A percentile compares a stretch with the other conserved stretches of the same genome.
Evolutionary conservation across 2,329 filamentous ascomycete genomes (phyloP).

Genomic region (Blastomyces gilchristii): DNA sequence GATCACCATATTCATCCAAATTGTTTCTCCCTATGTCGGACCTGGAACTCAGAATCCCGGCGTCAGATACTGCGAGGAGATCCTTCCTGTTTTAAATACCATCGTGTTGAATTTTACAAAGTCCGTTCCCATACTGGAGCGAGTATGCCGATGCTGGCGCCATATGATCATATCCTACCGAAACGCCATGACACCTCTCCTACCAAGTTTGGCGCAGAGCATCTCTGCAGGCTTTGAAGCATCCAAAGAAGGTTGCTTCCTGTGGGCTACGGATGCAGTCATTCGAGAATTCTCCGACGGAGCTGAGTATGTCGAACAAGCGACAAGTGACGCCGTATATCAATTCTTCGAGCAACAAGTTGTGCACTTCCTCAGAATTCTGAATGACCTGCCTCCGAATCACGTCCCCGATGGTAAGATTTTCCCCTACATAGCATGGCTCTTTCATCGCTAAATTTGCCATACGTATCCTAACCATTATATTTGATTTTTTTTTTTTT

Average conservation of each 20-base stretch:
- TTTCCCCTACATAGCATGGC: not conserved
- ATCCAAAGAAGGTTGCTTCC: constrained; percentile 87
- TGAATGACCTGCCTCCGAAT: constrained; percentile 69
- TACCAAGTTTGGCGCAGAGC: constrained; percentile 78
- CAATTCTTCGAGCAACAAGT: constrained; percentile 91
- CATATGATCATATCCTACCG: constrained; percentile 96
- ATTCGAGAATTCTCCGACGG: constrained; percentile 91
- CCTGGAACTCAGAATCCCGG: constrained; percentile 70
- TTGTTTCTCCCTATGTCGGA: constrained; percentile 62
- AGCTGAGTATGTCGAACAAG: constrained; percentile 67
- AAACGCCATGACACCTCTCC: constrained; percentile 72
- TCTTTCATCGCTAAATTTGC: constrained; percentile 12
- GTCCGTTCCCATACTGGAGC: constrained; percentile 82
- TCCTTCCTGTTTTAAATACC: constrained; percentile 76
- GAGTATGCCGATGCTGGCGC: constrained; percentile 89
- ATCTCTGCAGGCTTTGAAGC: constrained; percentile 73
- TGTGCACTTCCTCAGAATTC: constrained; percentile 74
- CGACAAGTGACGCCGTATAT: constrained; percentile 81
- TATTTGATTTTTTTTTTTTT: not conserved
- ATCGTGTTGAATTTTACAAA: constrained; percentile 79
- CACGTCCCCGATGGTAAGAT: constrained; percentile 59
- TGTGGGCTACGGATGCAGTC: constrained; percentile 96
- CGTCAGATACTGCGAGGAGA: constrained; percentile 91
- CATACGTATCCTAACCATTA: not conserved
- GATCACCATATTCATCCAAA: constrained; percentile 80